Base-by-base conservation (phyloP, 2,329 filamentous ascomycete genomes). In the Fusarium paranaense region DNA sequence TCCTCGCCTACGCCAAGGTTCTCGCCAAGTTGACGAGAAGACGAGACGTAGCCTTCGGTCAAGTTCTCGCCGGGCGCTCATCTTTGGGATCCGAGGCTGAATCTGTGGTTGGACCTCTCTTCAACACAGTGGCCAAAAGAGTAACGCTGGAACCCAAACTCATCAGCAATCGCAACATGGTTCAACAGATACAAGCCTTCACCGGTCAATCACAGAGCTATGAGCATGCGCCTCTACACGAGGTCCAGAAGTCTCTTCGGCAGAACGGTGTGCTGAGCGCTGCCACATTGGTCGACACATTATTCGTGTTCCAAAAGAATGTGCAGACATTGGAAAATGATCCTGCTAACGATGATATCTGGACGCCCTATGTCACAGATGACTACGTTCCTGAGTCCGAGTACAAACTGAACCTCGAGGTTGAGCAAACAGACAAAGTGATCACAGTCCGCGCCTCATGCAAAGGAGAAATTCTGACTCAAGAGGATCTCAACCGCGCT, bases 121-220 rank as follows among this genome's bases (percentile, higher is more conserved):
- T 58, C 54, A 58, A 38, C 33, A 58, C 54, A 5, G 54, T 58
- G 33, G 54, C 54, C 6, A 58, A 38, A 33, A 58, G 54, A 58
- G 54, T 58, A 14, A 58, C 54, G 22, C 33, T 58, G 14, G 33
- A 38, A 30, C 54, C 54, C 54, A 38, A 58, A 58, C 33, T 58
- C 54, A 58, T 38, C 54, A 58, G 54, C 54, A 58, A 58, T 38
- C 54, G 33, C 9, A 38, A 38, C 54, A 58, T 58, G 54, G 54
- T n/a, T 58, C 54, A 58, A 27, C 54, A n/a, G 14, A 58, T 58
- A 58, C 54, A 58, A 38, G 16, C 20, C 22, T 58, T 58, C 33
- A 58, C 54, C 14, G 10, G 6, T 27, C 20, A 27, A 38, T 35
- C 54, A 27, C 54, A 58, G 22, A 58, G 54, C 33, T 20, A 58